Conservation (phyloP, 2,329 filamentous ascomycete species). For the Hirsutella minnesotensis region DNA sequence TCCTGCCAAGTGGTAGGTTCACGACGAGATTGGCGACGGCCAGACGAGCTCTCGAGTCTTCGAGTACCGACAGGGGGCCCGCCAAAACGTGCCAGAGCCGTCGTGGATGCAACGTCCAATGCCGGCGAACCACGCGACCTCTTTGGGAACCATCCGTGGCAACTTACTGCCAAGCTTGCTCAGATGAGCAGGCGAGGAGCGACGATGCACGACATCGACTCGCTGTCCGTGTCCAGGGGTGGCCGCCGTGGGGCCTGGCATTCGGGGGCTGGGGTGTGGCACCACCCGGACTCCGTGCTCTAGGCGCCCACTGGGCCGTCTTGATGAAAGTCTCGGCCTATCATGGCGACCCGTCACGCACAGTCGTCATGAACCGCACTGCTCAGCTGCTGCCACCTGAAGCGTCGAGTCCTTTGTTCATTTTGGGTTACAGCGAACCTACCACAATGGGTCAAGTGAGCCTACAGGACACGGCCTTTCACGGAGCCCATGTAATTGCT, state of each 20-base stretch:
- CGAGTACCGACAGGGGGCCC: neutral
- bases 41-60: neutral
- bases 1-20: neutral
- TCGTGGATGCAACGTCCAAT: constrained; percentile 15
- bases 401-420: constrained; percentile 4
- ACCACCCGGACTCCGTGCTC: constrained; percentile 20
- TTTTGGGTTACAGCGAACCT: constrained; percentile 7
- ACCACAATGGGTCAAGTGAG: constrained; percentile 7
- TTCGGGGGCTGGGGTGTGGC: constrained; percentile 22
- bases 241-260: constrained; percentile 17
- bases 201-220: constrained; percentile 30
- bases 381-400: constrained; percentile 6
- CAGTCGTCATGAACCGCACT: constrained; percentile 11
- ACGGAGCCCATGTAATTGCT: no score
- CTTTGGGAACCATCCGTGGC: constrained; percentile 14
- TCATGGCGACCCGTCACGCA: constrained; percentile 15
- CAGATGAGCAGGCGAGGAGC: neutral
- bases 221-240: constrained; percentile 19
- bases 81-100: neutral
- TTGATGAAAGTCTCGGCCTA: constrained; percentile 17
- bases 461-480: no score
- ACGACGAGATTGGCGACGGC: neutral
- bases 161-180: constrained; percentile 6
- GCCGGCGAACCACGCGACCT: constrained; percentile 18
- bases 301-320: constrained; percentile 23